Base-by-base conservation (phyloP, 345 rosid genomes). In the Geranium rotundifolium region DNA sequence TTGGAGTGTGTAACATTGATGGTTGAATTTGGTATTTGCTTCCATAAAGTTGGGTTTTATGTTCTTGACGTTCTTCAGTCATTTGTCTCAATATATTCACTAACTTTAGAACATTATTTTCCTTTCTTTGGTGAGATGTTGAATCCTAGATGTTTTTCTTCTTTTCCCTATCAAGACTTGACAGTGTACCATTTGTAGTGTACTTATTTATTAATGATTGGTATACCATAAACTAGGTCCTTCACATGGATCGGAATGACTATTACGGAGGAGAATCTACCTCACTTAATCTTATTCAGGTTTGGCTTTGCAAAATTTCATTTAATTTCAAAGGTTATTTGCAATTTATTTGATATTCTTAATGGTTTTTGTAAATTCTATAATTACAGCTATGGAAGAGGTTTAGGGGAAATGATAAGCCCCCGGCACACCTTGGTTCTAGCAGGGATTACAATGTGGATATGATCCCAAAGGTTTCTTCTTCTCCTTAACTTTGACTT, bases 161-260 rank as follows among this genome's bases (percentile, higher is more conserved):
- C 3, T 37, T 37, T 37, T 4, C 46, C 3, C 0, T 10, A 37
- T 37, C 3, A 23, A 37, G 12, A 37, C 9, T 5, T 10, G 12
- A 37, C 3, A 10, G 46, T 14, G 14, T 46, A 3, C 52, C 13
- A 46, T 9, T 9, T 46, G 16, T 10, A 46, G 1, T 23, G 19
- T n/a, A 12, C 2, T 37, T 17, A 10, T 6, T 54, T 30, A 34
- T 30, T 17, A 31, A 13, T 54, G 19, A 63, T 67, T 59, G 16
- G 6, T 17, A 0, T 67, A 9, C 56, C 62, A 49, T 13, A 61
- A 58, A 19, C 49, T 76, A 95, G 99, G 97, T 90, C 41, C 88
- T 93, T 80, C 99, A 93, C 77, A 93, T 93, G 97, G 99, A 93
- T 71, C 84, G 95, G 71, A 90, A 90, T 75, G 99, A 90, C 72